Conservation (phyloP, 441 rosid species). For the Daphne laureola region DNA sequence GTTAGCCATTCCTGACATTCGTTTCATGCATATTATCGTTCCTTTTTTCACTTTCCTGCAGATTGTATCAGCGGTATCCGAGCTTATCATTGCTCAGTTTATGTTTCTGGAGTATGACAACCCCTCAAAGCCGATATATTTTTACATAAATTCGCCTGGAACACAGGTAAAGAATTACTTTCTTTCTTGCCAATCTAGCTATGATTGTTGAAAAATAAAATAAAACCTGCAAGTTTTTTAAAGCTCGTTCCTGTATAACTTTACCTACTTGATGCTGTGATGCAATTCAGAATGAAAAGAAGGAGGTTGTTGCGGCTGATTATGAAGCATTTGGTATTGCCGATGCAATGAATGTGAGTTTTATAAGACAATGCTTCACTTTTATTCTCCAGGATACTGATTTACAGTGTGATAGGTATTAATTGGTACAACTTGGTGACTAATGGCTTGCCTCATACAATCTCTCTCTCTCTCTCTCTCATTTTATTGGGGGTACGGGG, state of each 20-base stretch:
- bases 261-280: constrained; percentile 13
- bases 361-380: not conserved
- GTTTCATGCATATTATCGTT: not conserved
- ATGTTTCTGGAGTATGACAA: constrained; percentile 72
- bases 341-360: constrained; percentile 70
- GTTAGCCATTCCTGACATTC: not conserved
- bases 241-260: constrained; percentile 2
- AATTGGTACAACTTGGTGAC: too few species aligned
- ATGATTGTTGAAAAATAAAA: too few species aligned
- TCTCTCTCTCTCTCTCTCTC: too few species aligned
- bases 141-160: constrained; percentile 80
- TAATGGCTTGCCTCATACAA: too few species aligned
- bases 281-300: constrained; percentile 60
- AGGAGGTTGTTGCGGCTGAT: constrained; percentile 84
- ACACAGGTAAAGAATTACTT: constrained; percentile 50
- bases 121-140: constrained; percentile 63
- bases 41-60: constrained; percentile 23
- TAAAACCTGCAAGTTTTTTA: not conserved
- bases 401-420: too few species aligned
- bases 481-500: too few species aligned
- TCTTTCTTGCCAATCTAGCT: not conserved
- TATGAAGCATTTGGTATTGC: constrained; percentile 89
- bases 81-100: constrained; percentile 74
- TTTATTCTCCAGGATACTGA: too few species aligned
- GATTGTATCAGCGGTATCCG: constrained; percentile 81